Conservation (phyloP, 805 yeast genomes). For the Wickerhamiella sergipiensis region DNA sequence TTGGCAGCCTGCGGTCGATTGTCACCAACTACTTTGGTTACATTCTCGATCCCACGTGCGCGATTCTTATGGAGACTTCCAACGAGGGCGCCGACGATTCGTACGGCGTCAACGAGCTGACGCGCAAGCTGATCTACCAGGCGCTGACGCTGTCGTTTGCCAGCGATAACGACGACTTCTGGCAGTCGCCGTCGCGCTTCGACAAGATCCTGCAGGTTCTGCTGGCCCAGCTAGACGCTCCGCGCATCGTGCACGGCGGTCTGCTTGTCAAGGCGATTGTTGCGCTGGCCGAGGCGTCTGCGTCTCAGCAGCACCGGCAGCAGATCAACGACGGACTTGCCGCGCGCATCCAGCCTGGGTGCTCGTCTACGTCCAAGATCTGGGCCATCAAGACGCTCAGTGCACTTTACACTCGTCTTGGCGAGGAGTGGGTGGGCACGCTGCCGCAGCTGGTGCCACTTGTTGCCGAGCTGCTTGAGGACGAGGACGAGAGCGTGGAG, state of each 20-base stretch:
- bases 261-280: constrained; percentile 69
- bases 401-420: constrained; percentile 74
- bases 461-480: constrained; percentile 89
- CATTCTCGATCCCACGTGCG: constrained; percentile 57
- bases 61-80: constrained; percentile 39
- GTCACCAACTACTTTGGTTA: constrained; percentile 82
- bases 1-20: constrained; percentile 72
- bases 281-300: constrained; percentile 53
- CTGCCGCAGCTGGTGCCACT: constrained; percentile 91
- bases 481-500: constrained; percentile 89
- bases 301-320: constrained; percentile 51
- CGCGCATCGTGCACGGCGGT: constrained; percentile 64
- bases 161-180: constrained; percentile 84
- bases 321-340: constrained; percentile 49
- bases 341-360: constrained; percentile 48
- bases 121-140: constrained; percentile 60
- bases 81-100: constrained; percentile 25
- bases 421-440: constrained; percentile 85
- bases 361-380: constrained; percentile 46
- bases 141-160: constrained; percentile 72
- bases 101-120: constrained; percentile 30
- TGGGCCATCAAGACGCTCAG: constrained; percentile 76
- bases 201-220: constrained; percentile 53
- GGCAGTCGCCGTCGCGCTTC: constrained; percentile 82
- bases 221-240: constrained; percentile 43